Evolutionary conservation across 179 eudicot species (phyloP).

Genomic region (Heliamphora pulchella): DNA sequence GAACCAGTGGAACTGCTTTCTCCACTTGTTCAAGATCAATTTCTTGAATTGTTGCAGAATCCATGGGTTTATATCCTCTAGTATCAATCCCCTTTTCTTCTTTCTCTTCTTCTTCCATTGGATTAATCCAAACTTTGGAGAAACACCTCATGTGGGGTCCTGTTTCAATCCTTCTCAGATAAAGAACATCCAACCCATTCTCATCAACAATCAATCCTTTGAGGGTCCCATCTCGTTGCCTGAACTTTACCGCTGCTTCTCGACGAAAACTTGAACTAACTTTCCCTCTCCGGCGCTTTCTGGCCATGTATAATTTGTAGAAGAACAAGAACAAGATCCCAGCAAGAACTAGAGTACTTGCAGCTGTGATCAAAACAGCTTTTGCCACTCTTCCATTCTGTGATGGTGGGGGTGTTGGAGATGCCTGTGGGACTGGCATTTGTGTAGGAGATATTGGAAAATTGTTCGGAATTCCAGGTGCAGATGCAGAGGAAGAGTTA

Average conservation of each 20-base stretch:
- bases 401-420: too few relatives aligned
- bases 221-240: slow-evolving; percentile 39
- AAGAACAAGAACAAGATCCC: slow-evolving; percentile 36
- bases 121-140: slow-evolving; percentile 37
- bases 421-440: slow-evolving; percentile 5
- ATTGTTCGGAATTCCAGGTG: neutral
- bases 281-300: slow-evolving; percentile 16
- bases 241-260: slow-evolving; percentile 32
- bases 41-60: slow-evolving; percentile 21
- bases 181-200: slow-evolving; percentile 62
- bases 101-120: slow-evolving; percentile 29
- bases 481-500: too few relatives aligned
- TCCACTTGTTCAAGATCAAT: neutral
- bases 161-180: slow-evolving; percentile 46
- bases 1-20: neutral
- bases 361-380: slow-evolving; percentile 62
- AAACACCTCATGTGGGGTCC: slow-evolving; percentile 28
- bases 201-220: slow-evolving; percentile 67
- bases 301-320: slow-evolving; percentile 26
- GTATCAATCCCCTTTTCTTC: slow-evolving; percentile 26
- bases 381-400: slow-evolving; percentile 15
- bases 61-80: slow-evolving; percentile 15
- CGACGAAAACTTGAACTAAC: slow-evolving; percentile 27
- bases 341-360: slow-evolving; percentile 39
- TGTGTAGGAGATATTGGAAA: neutral